Percentiles rank a stretch among this genome's conserved stretches.
Evolutionary conservation across 495 filamentous ascomycete genomes (phyloP).

Genomic region (Penicillium maclennaniae): DNA sequence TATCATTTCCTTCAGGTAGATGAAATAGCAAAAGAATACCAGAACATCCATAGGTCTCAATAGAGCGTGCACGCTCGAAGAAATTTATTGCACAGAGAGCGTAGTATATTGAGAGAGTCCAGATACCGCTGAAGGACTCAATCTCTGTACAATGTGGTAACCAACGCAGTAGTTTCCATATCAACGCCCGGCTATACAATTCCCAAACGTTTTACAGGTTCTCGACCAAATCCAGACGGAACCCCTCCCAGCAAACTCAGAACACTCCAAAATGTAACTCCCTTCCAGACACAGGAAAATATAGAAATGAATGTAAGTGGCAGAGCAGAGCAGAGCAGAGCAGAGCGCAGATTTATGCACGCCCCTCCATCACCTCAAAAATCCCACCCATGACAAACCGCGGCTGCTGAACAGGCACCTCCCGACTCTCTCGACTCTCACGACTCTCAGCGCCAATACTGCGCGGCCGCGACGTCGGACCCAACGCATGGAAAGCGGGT

Average conservation of each 20-base stretch:
- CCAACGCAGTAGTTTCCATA: not conserved
- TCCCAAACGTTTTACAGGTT: not conserved
- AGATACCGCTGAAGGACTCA: not conserved
- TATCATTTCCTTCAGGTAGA: not conserved
- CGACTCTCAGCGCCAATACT: not conserved
- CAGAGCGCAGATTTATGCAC: slow-evolving; percentile 23
- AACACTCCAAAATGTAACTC: not conserved
- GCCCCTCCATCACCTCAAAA: slow-evolving; percentile 48
- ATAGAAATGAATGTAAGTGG: not conserved
- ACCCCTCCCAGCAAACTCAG: not conserved
- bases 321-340: slow-evolving; percentile 4
- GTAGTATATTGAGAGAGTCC: no score
- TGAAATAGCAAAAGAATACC: no score
- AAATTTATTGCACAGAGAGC: not conserved
- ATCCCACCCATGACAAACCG: slow-evolving; percentile 46
- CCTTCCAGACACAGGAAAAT: slow-evolving; percentile 1
- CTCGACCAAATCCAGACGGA: not conserved
- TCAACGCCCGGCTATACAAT: not conserved
- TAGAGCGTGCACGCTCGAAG: not conserved
- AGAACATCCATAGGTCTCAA: not conserved
- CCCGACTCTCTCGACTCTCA: not conserved
- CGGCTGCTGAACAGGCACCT: slow-evolving; percentile 21
- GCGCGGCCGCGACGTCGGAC: no score
- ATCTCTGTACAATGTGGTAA: not conserved
- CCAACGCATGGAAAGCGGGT: not conserved